These are phyloP conservation scores for Colletotrichum liriopes DNA, from an alignment of 2,329 filamentous ascomycete genomes.

Conservation along the genomic window DNA sequence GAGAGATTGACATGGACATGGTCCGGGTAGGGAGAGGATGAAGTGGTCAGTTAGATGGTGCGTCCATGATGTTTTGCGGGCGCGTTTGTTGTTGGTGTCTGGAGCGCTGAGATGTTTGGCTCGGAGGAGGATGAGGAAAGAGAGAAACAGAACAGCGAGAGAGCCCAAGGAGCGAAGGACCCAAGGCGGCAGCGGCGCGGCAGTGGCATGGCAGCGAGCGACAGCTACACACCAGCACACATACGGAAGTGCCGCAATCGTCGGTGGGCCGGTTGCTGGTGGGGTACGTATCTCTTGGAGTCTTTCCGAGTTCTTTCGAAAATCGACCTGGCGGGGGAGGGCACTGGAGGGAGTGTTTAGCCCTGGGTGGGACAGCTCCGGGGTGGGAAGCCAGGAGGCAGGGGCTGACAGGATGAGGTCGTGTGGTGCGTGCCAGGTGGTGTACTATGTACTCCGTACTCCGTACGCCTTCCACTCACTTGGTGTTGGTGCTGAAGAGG, in stretches of 20 bases:
- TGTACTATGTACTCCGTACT: no score
- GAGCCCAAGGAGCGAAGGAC: slow-evolving; percentile 5
- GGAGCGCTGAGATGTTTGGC: background rate
- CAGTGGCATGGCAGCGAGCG: background rate
- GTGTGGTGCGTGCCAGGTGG: background rate
- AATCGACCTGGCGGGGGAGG: background rate
- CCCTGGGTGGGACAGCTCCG: background rate
- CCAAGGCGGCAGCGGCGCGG: slow-evolving; percentile 4
- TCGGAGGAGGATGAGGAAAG: slow-evolving; percentile 9
- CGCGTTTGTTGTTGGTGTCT: slow-evolving; percentile 21
- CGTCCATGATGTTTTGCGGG: slow-evolving; percentile 26
- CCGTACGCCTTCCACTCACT: background rate
- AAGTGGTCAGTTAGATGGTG: slow-evolving; percentile 19
- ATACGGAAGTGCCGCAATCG: slow-evolving; percentile 40
- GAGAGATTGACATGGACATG: slow-evolving; percentile 31
- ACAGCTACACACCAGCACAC: background rate
- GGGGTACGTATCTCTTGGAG: slow-evolving; percentile 20
- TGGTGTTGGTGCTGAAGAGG: background rate
- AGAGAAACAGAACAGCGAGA: slow-evolving; percentile 10
- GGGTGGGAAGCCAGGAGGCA: background rate
- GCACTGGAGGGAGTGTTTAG: background rate
- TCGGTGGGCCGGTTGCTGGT: slow-evolving; percentile 28
- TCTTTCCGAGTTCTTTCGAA: background rate
- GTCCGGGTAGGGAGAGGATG: slow-evolving; percentile 14
- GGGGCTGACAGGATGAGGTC: background rate